Evolutionary conservation across 2,329 filamentous ascomycete genomes (phyloP).

Genomic region (Colletotrichum phormii): DNA sequence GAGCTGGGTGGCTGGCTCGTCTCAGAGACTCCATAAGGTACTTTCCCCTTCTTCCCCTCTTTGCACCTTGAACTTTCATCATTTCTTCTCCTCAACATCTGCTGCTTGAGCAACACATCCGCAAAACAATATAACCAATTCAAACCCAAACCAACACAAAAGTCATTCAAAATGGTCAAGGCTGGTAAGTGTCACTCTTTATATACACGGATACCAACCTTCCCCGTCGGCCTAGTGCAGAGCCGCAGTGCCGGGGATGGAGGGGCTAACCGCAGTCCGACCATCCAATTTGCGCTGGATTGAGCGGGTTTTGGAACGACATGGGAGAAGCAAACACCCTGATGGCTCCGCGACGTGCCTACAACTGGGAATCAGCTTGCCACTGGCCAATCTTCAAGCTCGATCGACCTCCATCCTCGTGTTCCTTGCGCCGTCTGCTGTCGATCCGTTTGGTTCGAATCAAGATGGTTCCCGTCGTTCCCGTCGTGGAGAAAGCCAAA

Average conservation of each 20-base stretch:
- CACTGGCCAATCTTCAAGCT: slow-evolving; percentile 32
- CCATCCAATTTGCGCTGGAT: slow-evolving; percentile 57
- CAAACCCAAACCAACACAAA: slow-evolving; percentile 46
- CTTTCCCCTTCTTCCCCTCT: slow-evolving; percentile 32
- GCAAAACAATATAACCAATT: slow-evolving; percentile 22
- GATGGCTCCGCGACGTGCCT: slow-evolving; percentile 43
- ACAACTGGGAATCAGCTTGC: slow-evolving; percentile 11
- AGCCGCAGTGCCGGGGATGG: slow-evolving; percentile 35
- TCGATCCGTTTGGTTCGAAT: slow-evolving; percentile 20
- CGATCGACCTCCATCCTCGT: slow-evolving; percentile 14
- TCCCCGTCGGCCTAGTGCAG: slow-evolving; percentile 30
- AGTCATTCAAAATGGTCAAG: slow-evolving; percentile 95
- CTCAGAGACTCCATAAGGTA: slow-evolving; percentile 27
- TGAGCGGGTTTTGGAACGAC: slow-evolving; percentile 66
- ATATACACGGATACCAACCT: slow-evolving; percentile 41
- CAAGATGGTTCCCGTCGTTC: slow-evolving; percentile 15
- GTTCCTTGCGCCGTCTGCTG: slow-evolving; percentile 19
- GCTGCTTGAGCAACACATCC: slow-evolving; percentile 13
- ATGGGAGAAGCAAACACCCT: slow-evolving; percentile 42
- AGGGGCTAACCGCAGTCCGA: slow-evolving; percentile 44
- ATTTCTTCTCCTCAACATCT: slow-evolving; percentile 24
- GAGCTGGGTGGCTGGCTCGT: neutral
- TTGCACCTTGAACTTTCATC: slow-evolving; percentile 22
- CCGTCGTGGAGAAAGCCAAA: slow-evolving; percentile 8
- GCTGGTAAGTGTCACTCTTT: slow-evolving; percentile 76